Percentiles rank a stretch among this genome's conserved stretches.
phyloP scores from a whole-genome alignment of 768 basidiomycete species.

The Pleurotus tuber-regium region DNA sequence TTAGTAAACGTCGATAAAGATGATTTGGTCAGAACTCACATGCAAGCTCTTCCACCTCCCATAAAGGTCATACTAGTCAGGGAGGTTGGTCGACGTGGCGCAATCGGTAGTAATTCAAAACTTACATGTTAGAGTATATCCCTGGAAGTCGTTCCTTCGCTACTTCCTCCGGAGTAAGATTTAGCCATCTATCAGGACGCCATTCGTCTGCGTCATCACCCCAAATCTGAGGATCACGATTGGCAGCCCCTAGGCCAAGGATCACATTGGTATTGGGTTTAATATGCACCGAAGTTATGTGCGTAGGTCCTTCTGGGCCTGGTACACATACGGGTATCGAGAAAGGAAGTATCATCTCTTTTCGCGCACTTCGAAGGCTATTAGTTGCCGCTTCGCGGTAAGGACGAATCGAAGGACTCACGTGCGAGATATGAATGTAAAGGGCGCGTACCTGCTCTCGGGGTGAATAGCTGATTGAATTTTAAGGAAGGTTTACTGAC shows the following conservation, averaged over 20 bases:
- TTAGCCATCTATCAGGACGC: conserved; percentile 42
- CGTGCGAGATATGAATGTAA: conserved; percentile 20
- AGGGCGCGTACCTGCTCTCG: conserved; percentile 15
- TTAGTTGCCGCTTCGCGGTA: background rate
- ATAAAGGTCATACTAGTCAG: conserved; percentile 33
- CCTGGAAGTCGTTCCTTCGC: conserved; percentile 27
- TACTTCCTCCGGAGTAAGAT: conserved; percentile 18
- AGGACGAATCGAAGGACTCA: conserved; percentile 9
- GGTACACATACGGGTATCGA: conserved; percentile 23
- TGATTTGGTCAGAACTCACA: conserved; percentile 19
- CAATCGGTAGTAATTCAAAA: too few relatives aligned
- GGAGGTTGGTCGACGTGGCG: conserved; percentile 25
- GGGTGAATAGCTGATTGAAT: background rate
- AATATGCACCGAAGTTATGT: conserved; percentile 23
- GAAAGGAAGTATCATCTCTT: conserved; percentile 27
- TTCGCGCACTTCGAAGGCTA: conserved; percentile 17
- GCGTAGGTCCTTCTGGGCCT: conserved; percentile 14
- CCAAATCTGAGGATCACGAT: conserved; percentile 36
- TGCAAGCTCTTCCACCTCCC: conserved; percentile 31
- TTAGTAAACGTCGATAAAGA: background rate
- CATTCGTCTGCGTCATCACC: conserved; percentile 39
- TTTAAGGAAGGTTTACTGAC: conserved; percentile 15
- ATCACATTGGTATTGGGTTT: conserved; percentile 24
- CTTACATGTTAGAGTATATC: conserved; percentile 29
- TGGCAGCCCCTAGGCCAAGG: conserved; percentile 26